Base-by-base conservation (phyloP, 345 rosid genomes). In the Syzygium aqueum region DNA sequence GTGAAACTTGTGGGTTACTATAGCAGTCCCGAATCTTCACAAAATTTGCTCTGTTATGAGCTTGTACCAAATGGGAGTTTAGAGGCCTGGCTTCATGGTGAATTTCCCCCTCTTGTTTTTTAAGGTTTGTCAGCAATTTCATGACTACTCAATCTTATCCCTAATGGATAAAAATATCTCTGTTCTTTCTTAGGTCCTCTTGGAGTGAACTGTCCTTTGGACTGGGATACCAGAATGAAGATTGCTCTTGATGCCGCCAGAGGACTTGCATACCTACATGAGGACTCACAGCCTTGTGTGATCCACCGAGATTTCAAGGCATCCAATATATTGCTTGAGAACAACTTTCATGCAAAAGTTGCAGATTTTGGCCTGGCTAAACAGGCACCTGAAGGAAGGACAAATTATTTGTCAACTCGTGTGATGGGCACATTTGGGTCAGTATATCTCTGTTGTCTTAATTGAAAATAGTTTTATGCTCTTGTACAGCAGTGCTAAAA, bases 341-440 rank as follows among this genome's bases (percentile, higher is more conserved):
- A 95, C 89, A 95, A 96, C 88, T 97, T 97, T 88, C 91, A 95
- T 90, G 98, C 99, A 80, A 97, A 97, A 93, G 99, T 97, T 91
- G 96, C 99, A 61, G 99, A 97, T 93, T 97, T 97, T 90, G 99
- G 99, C 85, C 93, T 97, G 86, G 99, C 99, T 87, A 97, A 95
- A 89, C 99, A 96, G 93, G 99, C 99, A 86, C 99, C 99, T 73
- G 99, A 97, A 94, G 99, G 99, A 93, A 94, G 97, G 93, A 91
- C 94, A 89, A 97, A 95, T 92, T 94, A 96, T 92, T 93, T 96
- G 53, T 96, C 99, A 61, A 97, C 99, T 87, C 98, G 99, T 77
- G 99, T 97, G 85, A 97, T 97, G 99, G 99, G 99, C 89, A 97
- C 99, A 33, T 97, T 97, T 90, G 99, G 99, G 99, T 97, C 85